Evolutionary conservation across 2,329 filamentous ascomycete species (phyloP).

Genomic region (Hymenoscyphus fructigenus): DNA sequence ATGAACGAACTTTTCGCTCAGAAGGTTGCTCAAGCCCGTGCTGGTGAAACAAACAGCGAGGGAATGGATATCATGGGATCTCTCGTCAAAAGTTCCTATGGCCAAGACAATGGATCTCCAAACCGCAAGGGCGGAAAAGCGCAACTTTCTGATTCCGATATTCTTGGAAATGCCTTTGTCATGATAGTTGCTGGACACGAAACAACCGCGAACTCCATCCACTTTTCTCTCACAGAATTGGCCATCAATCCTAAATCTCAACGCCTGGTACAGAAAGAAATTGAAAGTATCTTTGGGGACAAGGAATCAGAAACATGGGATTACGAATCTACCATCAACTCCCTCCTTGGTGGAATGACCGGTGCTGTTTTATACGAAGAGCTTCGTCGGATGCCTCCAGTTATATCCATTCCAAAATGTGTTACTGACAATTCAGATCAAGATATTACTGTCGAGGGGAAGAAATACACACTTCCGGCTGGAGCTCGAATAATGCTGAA

Average conservation of each 20-base stretch:
- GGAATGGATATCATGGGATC: constrained; percentile 57
- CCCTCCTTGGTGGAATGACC: constrained; percentile 66
- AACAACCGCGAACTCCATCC: constrained; percentile 72
- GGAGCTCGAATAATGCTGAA: constrained; percentile 56
- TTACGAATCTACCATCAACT: constrained; percentile 66
- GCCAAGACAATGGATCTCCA: constrained; percentile 29
- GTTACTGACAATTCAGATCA: constrained; percentile 52
- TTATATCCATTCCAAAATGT: constrained; percentile 70
- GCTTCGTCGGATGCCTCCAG: constrained; percentile 69
- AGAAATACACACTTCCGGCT: constrained; percentile 56
- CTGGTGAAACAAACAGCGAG: constrained; percentile 40
- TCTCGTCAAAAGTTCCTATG: constrained; percentile 48
- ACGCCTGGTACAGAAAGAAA: constrained; percentile 63
- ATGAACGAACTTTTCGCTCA: constrained; percentile 58
- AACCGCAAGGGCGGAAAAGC: constrained; percentile 45
- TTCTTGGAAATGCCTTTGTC: constrained; percentile 70
- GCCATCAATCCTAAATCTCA: constrained; percentile 66
- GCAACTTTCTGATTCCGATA: constrained; percentile 62
- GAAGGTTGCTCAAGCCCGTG: constrained; percentile 48
- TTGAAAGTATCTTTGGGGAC: constrained; percentile 63
- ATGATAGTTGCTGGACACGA: constrained; percentile 76
- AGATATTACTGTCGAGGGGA: constrained; percentile 57
- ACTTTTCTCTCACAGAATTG: constrained; percentile 68
- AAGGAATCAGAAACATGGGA: constrained; percentile 63
- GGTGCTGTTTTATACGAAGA: constrained; percentile 79